Evolutionary conservation across 257 asterid species (phyloP), one percentile per base, ranked within the genome.

Genomic region (Rauvolfia tetraphylla): DNA sequence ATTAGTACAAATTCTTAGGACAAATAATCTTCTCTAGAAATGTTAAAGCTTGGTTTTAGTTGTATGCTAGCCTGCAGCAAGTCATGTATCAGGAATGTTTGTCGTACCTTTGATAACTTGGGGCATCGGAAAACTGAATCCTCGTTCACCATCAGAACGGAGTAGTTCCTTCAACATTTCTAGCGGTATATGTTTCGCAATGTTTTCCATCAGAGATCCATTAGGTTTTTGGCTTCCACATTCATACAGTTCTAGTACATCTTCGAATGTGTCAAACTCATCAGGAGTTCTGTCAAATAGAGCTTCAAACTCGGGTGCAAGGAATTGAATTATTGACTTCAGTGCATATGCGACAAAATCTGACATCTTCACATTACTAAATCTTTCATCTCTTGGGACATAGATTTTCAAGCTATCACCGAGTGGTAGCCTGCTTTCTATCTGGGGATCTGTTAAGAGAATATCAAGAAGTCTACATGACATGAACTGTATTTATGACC

Each of bases 381-480:
- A 91, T 0, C 87, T 85, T 77, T 91, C 97, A 46, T 89, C 95
- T 82, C 95, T 79, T 8, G 93, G 97, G 2, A 89, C 90, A 25
- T 88, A 91, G n/a, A 88, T 82, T 72, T 81, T 87, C 68, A 89
- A 81, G 80, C 89, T 85, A 11, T 31, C 44, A 66, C 1, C 7
- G 79, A 79, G 57, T 42, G 75, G 61, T 25, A 79, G 17, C n/a
- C 79, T 73, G 56, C 76, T 79, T 74, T 79, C 82, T 1, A 27
- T 68, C 10, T 59, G 29, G 25, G 71, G 75, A 74, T 79, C 82
- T 79, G 79, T 29, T 41, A 49, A 18, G 46, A 38, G 1, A 42
- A 75, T 10, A 25, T 17, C 13, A 10, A 18, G 36, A 72, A 53
- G 25, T 33, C 74, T 25, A 27, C 38, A 70, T 70, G 18, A 70